phyloP scores from a whole-genome alignment of 352 stramenopile genomes.

The Phytophthora meadii region DNA sequence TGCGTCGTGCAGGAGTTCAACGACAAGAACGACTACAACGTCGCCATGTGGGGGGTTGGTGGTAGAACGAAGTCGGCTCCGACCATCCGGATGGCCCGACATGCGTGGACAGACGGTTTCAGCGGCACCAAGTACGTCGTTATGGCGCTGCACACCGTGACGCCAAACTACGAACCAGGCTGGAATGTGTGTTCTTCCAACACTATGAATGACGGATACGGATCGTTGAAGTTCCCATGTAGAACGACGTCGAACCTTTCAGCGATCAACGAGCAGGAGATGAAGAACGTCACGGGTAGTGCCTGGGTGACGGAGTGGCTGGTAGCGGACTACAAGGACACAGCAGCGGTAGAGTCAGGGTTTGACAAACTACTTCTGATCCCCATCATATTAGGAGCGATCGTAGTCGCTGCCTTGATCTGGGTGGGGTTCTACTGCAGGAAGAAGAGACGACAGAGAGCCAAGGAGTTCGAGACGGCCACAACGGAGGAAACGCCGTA shows the following conservation, averaged over 20 bases:
- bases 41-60: conserved; percentile 36
- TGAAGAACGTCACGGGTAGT: conserved; percentile 7
- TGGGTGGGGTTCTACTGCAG: conserved; percentile 24
- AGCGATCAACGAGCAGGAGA: conserved; percentile 13
- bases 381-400: conserved; percentile 21
- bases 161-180: conserved; percentile 26
- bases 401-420: conserved; percentile 1
- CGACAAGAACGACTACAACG: conserved; percentile 14
- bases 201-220: conserved; percentile 20
- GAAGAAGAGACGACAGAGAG: conserved; percentile 8
- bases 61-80: conserved; percentile 13
- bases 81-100: conserved; percentile 17
- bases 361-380: conserved; percentile 27
- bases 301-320: conserved; percentile 41
- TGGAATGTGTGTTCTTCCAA: conserved; percentile 23
- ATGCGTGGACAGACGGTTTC: conserved; percentile 21
- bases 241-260: conserved; percentile 25
- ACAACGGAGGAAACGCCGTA: conserved; percentile 11
- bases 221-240: conserved; percentile 46
- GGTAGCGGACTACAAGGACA: conserved; percentile 15
- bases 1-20: conserved; percentile 39
- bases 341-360: conserved; percentile 4
- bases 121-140: conserved; percentile 19
- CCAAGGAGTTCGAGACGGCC: conserved; percentile 1
- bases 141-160: conserved; percentile 31